Base-by-base conservation (phyloP, 208 protist genomes). In the Leishmania arabica region DNA sequence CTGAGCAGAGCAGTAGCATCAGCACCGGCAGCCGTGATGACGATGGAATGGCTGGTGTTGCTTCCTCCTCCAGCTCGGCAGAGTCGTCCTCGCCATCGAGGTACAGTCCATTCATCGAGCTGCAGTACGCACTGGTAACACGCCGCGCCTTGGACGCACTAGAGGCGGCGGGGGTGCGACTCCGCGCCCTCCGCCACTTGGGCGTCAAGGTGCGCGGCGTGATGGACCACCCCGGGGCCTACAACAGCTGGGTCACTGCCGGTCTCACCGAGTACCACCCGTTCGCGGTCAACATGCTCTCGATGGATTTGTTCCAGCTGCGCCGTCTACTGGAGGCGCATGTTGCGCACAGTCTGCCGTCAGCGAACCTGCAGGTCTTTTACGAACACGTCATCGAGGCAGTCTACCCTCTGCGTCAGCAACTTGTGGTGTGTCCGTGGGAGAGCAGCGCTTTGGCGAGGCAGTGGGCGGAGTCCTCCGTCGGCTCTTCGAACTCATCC, bases 211-310 rank as follows among this genome's bases (percentile, higher is more conserved):
- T 98, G 58, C 78, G 82, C 13, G 95, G 95, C 4, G 89, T 98
- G 47, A 78, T 96, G 79, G 93, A 98, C 81, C 95, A 98, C 84
- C 93, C 95, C 7, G 95, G 93, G 13, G 92, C 82, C 19, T 97
- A 93, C 87, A 93, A 98, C 88, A 95, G 75, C 68, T 96, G 89
- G 89, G 83, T 98, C 40, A 96, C 93, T 15, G 81, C 85, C 60
- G 91, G 93, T 34, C 84, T 98, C 60, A 88, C 82, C 21, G 95
- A 98, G 84, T 86, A 93, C 70, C 95, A 97, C 83, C 90, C 90
- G 19, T 98, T 98, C 66, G 91, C 95, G 2, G 85, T 94, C 27
- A 94, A 92, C 53, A 95, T 98, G 93, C 88, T 98, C 40, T 87
- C 92, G 45, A 82, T 95, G 21, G 91, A 97, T 79, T 74, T 95